These are phyloP conservation scores for Asterochloris sp. DNA, from an alignment of 139 green algal genomes.

Conservation along the genomic window DNA sequence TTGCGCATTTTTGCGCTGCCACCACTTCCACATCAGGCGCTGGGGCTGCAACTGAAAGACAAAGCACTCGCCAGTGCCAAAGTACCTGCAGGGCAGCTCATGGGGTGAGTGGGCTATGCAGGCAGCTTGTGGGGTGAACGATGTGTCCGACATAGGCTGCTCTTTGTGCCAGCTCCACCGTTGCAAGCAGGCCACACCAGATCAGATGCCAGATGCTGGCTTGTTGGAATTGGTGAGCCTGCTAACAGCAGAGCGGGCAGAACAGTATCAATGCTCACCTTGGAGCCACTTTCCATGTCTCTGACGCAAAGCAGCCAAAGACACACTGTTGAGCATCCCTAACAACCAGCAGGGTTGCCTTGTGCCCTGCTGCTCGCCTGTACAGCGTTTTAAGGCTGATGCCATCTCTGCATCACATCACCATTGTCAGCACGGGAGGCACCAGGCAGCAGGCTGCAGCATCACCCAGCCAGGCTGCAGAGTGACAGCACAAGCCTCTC, in stretches of 20 bases:
- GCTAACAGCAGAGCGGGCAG: no score
- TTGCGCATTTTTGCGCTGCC: conserved; percentile 18
- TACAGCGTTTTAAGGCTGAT: conserved; percentile 71
- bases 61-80: conserved; percentile 77
- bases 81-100: conserved; percentile 40
- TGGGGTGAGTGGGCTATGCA: no score
- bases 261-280: conserved; percentile 12
- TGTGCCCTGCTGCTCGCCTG: conserved; percentile 26
- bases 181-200: no score
- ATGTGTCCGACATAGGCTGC: no score
- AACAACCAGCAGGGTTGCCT: conserved; percentile 57
- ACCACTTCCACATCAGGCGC: conserved; percentile 41
- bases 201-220: no score
- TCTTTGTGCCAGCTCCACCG: no score
- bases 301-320: conserved; percentile 67
- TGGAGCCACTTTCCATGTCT: conserved; percentile 53
- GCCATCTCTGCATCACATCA: conserved; percentile 40
- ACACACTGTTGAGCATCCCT: conserved; percentile 47
- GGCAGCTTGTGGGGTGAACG: no score
- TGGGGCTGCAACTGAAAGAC: conserved; percentile 71
- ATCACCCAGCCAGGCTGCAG: not conserved
- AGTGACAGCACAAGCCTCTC: not conserved
- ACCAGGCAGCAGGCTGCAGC: not conserved
- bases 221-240: no score
- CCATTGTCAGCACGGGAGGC: not conserved